Conservation (phyloP, 2,329 filamentous ascomycete genomes). For the Paracoccidioides lutzii region DNA sequence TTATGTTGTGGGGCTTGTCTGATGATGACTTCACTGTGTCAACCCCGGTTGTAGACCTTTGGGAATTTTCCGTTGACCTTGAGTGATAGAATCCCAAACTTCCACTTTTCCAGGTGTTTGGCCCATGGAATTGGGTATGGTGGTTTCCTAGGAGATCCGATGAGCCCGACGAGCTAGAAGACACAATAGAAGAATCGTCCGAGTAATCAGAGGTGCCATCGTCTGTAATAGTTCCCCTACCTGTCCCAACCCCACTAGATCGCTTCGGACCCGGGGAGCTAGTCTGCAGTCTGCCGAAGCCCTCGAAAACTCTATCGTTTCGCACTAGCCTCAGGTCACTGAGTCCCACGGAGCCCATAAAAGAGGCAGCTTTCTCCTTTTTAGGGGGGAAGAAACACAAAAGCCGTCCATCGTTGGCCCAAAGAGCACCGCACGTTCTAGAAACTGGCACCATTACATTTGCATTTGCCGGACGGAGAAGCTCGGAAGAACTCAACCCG, state of each 20-base stretch:
- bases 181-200: conserved; percentile 46
- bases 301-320: conserved; percentile 46
- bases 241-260: conserved; percentile 35
- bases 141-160: conserved; percentile 33
- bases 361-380: conserved; percentile 37
- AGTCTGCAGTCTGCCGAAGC: conserved; percentile 47
- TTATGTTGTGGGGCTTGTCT: conserved; percentile 48
- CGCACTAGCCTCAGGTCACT: conserved; percentile 37
- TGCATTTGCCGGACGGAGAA: conserved; percentile 43
- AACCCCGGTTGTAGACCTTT: conserved; percentile 42
- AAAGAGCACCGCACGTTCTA: conserved; percentile 45
- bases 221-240: conserved; percentile 27
- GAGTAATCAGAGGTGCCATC: conserved; percentile 34
- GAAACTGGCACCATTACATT: conserved; percentile 53
- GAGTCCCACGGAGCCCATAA: conserved; percentile 36
- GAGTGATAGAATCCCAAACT: conserved; percentile 45
- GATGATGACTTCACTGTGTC: conserved; percentile 37
- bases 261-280: conserved; percentile 36
- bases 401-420: conserved; percentile 44
- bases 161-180: conserved; percentile 40
- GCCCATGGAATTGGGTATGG: conserved; percentile 37
- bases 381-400: conserved; percentile 46
- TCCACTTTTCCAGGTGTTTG: conserved; percentile 39
- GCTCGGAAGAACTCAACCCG: conserved; percentile 38
- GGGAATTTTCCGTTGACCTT: conserved; percentile 35